Base-by-base conservation (phyloP, 2,329 filamentous ascomycete species). In the Hymenoscyphus repandus region DNA sequence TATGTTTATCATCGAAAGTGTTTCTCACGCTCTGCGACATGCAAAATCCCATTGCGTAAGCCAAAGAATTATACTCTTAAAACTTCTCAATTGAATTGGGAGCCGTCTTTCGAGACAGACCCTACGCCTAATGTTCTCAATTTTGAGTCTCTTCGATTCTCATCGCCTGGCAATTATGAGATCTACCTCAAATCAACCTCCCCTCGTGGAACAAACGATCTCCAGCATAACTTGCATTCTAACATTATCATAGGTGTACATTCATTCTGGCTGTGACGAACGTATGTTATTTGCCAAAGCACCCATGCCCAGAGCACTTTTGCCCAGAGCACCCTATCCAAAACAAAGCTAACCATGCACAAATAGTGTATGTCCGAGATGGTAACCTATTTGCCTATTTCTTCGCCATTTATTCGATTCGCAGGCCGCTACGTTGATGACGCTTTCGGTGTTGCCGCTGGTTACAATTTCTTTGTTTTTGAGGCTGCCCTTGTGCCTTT, bases 361-460 rank as follows among this genome's bases (percentile, higher is more conserved):
- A 17, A 13, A 37, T 11, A 37, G 34, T 37, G 34, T 32, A 61
- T 87, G 70, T 83, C 84, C 11, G 86, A 90, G 65, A 88, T 90
- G 85, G 85, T 88, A 6, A 86, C 84, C 0, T 88, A 86, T 57
- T 71, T 88, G 2, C 86, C 87, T 6, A 86, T 90, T 48, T 88
- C 85, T 0, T 88, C 85, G 37, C 85, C 86, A 0, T 90, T 91
- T 66, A 86, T 90, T 63, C 82, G 84, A 22, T 88, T 90, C 61
- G 86, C 86, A 3, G 85, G 85, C 12, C 78, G 84, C 42, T 90
- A 82, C 58, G 85, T 90, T 30, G 86, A 90, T 58, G 84, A 88
- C 57, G 83, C 85, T 2, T 86, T 90, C 52, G 85, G 85, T 1
- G 84, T 88, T 50, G 83, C 83, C 6, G 79, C 82, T 1, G 85